Conservation (phyloP, 306 rosid species). For the Corylus heterophylla region DNA sequence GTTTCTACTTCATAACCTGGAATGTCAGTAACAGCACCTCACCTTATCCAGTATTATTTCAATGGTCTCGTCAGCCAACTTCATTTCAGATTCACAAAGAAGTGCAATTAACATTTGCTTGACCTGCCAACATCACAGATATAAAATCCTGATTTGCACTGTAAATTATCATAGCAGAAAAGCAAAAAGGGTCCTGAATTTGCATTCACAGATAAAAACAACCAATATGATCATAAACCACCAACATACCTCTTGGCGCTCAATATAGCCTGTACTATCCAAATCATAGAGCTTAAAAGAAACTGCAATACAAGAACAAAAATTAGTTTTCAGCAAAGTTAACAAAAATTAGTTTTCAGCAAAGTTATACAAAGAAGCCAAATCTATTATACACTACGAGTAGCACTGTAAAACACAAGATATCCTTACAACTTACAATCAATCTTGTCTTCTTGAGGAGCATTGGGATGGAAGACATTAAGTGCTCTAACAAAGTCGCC, state of each 20-base stretch:
- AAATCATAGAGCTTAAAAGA: constrained; percentile 84
- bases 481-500: constrained; percentile 93
- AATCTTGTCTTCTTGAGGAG: constrained; percentile 68
- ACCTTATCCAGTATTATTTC: constrained; percentile 81
- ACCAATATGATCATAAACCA: neutral
- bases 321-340: neutral
- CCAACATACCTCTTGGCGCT: constrained; percentile 71
- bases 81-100: constrained; percentile 80
- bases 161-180: neutral
- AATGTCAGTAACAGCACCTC: constrained; percentile 11
- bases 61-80: constrained; percentile 74
- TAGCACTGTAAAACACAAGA: neutral
- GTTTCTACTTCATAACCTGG: neutral
- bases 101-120: constrained; percentile 87
- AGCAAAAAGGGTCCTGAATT: neutral
- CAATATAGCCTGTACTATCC: constrained; percentile 74
- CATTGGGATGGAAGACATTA: constrained; percentile 81
- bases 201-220: constrained; percentile 2
- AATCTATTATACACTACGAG: neutral
- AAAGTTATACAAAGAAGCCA: neutral
- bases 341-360: neutral
- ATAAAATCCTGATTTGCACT: neutral
- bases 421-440: constrained; percentile 61
- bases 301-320: constrained; percentile 48
- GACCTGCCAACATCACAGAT: constrained; percentile 53